A percentile compares a stretch with the other conserved stretches of the same genome.
phyloP scores from a whole-genome alignment of 306 rosid genomes.

The Citrullus amarus region DNA sequence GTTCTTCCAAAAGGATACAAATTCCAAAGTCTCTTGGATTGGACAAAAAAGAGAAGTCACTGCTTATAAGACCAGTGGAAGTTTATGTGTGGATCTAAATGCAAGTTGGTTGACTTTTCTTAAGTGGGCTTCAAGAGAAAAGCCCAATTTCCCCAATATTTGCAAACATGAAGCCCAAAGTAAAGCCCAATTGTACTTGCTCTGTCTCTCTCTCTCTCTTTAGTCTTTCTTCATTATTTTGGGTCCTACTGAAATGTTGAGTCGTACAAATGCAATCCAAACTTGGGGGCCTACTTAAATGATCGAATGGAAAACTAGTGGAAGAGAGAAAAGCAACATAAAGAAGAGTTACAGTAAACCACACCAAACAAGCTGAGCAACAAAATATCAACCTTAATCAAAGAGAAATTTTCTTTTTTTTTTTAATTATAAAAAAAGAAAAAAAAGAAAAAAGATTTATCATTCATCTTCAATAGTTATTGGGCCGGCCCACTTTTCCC shows the following conservation, averaged over 20 bases:
- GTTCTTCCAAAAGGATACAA: neutral
- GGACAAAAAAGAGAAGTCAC: neutral
- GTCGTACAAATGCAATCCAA: neutral
- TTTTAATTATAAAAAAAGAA: too few species aligned
- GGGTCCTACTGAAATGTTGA: neutral
- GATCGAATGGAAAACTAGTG: constrained; percentile 9
- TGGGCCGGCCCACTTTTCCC: constrained; percentile 39
- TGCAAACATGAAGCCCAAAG: neutral
- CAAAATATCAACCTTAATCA: neutral
- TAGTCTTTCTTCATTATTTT: neutral
- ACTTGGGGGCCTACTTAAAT: neutral
- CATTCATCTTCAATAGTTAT: constrained; percentile 22
- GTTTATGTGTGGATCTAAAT: neutral
- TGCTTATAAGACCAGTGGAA: neutral
- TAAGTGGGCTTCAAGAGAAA: neutral
- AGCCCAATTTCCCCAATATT: neutral
- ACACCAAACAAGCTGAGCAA: neutral
- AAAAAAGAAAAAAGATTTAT: constrained; percentile 11
- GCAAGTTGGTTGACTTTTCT: neutral
- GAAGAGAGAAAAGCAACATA: constrained; percentile 11
- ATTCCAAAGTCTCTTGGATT: neutral
- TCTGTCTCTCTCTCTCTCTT: neutral
- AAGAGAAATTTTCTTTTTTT: neutral
- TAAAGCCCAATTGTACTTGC: neutral
- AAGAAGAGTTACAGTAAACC: constrained; percentile 17